A percentile compares a stretch with the other conserved stretches of the same genome.
Evolutionary conservation across 2,329 filamentous ascomycete genomes (phyloP).

Genomic region (Fusarium sp.): DNA sequence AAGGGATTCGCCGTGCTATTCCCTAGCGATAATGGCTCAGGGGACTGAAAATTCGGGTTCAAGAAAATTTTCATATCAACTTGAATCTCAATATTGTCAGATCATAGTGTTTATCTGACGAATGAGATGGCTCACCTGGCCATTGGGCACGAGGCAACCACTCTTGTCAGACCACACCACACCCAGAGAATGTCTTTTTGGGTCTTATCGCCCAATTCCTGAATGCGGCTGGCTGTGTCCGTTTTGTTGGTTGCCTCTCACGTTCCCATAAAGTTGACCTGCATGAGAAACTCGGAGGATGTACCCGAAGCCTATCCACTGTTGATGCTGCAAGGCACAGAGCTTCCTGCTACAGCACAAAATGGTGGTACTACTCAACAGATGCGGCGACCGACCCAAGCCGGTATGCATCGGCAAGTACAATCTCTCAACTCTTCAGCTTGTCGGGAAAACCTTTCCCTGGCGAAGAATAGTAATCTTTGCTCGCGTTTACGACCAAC

Average conservation of each 20-base stretch:
- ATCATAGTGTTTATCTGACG: slow-evolving; percentile 30
- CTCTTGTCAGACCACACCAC: slow-evolving; percentile 16
- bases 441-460: background rate
- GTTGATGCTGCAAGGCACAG: slow-evolving; percentile 33
- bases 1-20: slow-evolving; percentile 22
- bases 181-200: slow-evolving; percentile 1
- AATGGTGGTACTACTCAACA: background rate
- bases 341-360: background rate
- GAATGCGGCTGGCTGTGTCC: slow-evolving; percentile 23
- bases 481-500: slow-evolving; percentile 7
- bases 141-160: slow-evolving; percentile 25
- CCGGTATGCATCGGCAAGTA: slow-evolving; percentile 10
- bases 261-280: slow-evolving; percentile 25
- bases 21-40: background rate
- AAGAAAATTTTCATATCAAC: slow-evolving; percentile 16
- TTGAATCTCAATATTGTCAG: slow-evolving; percentile 28
- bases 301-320: slow-evolving; percentile 6
- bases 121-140: slow-evolving; percentile 32
- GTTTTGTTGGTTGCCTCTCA: slow-evolving; percentile 29
- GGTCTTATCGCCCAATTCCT: slow-evolving; percentile 24
- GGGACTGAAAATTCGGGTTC: slow-evolving; percentile 10
- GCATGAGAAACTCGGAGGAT: slow-evolving; percentile 21
- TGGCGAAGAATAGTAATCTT: slow-evolving; percentile 17
- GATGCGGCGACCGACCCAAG: slow-evolving; percentile 2
- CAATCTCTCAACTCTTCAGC: background rate